Evolutionary conservation across 2,329 filamentous ascomycete species (phyloP).

Genomic region (Pochonia chlamydosporia): DNA sequence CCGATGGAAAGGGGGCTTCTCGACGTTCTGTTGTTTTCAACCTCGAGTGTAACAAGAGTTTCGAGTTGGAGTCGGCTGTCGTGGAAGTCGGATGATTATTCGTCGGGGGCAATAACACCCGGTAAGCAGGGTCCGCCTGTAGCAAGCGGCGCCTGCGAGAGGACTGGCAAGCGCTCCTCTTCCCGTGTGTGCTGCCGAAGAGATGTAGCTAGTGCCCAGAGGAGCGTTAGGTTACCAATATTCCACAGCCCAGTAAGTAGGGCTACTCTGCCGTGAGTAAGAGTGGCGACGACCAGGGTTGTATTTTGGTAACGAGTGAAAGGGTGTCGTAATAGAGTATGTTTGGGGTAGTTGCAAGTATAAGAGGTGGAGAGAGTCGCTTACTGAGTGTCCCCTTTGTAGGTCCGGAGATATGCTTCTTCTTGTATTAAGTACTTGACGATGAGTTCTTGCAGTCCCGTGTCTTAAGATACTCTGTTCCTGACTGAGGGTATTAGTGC

Average conservation of each 20-base stretch:
- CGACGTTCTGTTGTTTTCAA: conserved; percentile 1
- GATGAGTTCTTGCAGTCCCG: neutral
- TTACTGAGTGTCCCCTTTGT: neutral
- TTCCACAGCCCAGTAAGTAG: conserved; percentile 1
- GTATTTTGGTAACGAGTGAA: conserved; percentile 4
- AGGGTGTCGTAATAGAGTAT: conserved; percentile 2
- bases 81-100: conserved; percentile 6
- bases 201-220: conserved; percentile 1
- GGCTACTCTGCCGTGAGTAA: conserved; percentile 3
- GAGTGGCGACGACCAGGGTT: conserved; percentile 11
- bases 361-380: conserved; percentile 4
- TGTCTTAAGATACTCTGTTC: neutral
- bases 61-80: conserved; percentile 4
- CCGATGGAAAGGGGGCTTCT: conserved; percentile 14
- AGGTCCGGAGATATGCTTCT: neutral
- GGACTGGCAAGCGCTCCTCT: neutral
- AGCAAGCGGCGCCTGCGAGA: neutral
- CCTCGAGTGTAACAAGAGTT: conserved; percentile 1
- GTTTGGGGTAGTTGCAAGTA: conserved; percentile 1
- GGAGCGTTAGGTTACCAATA: conserved; percentile 4
- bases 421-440: neutral
- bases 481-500: conserved; percentile 3
- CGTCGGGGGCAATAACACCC: neutral
- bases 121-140: neutral
- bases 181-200: conserved; percentile 2